A percentile compares a stretch with the other conserved stretches of the same genome.
Conservation (phyloP, 2,329 filamentous ascomycete genomes). For the Escovopsis sp. region DNA sequence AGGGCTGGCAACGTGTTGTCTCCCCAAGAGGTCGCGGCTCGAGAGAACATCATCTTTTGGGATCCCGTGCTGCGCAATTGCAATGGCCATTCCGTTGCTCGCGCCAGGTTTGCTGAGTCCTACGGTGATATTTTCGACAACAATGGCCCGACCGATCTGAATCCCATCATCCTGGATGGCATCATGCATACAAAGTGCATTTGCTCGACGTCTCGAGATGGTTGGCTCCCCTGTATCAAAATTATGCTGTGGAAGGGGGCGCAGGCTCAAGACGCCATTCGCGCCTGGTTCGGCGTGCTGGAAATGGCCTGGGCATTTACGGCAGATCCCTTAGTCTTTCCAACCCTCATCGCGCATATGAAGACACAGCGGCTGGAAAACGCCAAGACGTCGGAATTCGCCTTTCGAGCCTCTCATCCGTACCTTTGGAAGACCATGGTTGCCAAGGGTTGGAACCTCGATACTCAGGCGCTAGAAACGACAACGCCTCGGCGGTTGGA, state of each 20-base stretch:
- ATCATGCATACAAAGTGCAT: constrained; percentile 16
- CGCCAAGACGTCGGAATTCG: not conserved
- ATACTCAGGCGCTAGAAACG: constrained; percentile 23
- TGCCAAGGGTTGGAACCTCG: constrained; percentile 20
- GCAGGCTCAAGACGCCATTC: constrained; percentile 15
- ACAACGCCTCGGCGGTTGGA: constrained; percentile 19
- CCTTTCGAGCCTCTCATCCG: constrained; percentile 6
- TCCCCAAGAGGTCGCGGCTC: constrained; percentile 49
- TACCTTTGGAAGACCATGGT: constrained; percentile 16
- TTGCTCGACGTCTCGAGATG: constrained; percentile 9
- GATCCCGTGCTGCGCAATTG: constrained; percentile 16
- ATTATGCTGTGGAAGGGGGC: constrained; percentile 21
- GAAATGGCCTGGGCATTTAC: constrained; percentile 20
- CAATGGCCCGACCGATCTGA: constrained; percentile 6
- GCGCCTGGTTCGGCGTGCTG: constrained; percentile 24
- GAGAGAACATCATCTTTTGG: constrained; percentile 48
- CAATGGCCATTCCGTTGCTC: constrained; percentile 12
- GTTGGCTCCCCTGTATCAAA: constrained; percentile 14
- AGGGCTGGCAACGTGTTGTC: constrained; percentile 35
- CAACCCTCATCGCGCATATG: too few relatives aligned
- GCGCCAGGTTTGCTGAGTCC: constrained; percentile 26
- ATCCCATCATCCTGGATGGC: constrained; percentile 15
- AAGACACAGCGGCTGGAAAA: constrained; percentile 7
- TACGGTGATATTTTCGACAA: constrained; percentile 24
- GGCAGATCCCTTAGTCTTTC: too few relatives aligned